Conservation (phyloP, 2,329 filamentous ascomycete species). For the Hypomyces perniciosus region DNA sequence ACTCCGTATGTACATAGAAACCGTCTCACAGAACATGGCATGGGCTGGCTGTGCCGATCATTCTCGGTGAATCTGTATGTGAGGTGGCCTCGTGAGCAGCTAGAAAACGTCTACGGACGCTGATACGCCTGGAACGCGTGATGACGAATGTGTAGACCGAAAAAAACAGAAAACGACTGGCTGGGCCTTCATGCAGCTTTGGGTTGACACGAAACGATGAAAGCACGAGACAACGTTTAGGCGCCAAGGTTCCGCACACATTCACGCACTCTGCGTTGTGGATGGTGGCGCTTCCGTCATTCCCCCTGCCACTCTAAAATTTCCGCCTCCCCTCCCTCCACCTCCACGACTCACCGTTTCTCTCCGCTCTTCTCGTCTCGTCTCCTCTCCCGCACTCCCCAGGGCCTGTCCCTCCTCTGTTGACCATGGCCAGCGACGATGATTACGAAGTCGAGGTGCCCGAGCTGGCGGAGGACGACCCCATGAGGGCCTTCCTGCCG, state of each 20-base stretch:
- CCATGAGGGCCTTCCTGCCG: slow-evolving; percentile 72
- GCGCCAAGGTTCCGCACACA: slow-evolving; percentile 8
- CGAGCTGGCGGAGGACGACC: slow-evolving; percentile 56
- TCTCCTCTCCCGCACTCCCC: slow-evolving; percentile 9
- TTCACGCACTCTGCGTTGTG: slow-evolving; percentile 3
- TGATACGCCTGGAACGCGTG: too few relatives aligned
- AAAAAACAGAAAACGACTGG: not conserved
- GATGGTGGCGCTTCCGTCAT: slow-evolving; percentile 5
- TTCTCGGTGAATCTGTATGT: not conserved
- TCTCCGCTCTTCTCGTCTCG: slow-evolving; percentile 5
- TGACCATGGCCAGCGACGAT: slow-evolving; percentile 54
- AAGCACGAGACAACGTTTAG: not conserved
- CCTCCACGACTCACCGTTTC: slow-evolving; percentile 12
- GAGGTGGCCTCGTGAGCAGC: not conserved
- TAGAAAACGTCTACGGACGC: too few relatives aligned
- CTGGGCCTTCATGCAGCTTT: not conserved
- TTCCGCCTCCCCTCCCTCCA: slow-evolving; percentile 16
- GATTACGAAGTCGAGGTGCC: slow-evolving; percentile 52
- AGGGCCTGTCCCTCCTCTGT: not conserved
- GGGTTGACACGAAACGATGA: slow-evolving; percentile 1
- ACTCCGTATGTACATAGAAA: not conserved
- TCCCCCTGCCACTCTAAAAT: slow-evolving; percentile 11
- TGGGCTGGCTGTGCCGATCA: not conserved
- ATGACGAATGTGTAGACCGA: not conserved
- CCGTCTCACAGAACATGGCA: not conserved